A percentile compares a stretch with the other conserved stretches of the same genome.
These are phyloP conservation scores for Cyclotella cryptica DNA, from an alignment of 108 stramenopile species.

Conservation along the genomic window DNA sequence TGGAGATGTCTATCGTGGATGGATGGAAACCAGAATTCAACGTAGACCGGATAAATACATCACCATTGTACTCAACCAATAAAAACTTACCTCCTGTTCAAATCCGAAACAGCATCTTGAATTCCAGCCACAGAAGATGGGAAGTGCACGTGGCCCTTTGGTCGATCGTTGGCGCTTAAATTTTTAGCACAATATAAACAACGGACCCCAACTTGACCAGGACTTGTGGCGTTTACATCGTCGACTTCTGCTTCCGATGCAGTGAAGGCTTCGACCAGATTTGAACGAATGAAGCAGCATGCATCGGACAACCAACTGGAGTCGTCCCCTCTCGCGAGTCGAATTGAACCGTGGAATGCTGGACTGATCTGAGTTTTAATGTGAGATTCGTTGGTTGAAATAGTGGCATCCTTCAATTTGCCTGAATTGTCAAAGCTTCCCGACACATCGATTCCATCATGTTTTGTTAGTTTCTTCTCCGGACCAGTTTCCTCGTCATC, in stretches of 20 bases:
- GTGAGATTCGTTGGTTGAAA: background rate
- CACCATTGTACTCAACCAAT: background rate
- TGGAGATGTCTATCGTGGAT: slow-evolving; percentile 60
- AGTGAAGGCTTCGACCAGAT: slow-evolving; percentile 80
- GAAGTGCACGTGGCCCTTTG: slow-evolving; percentile 64
- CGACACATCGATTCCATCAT: background rate
- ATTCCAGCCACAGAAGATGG: slow-evolving; percentile 67
- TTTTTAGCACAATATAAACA: slow-evolving; percentile 79
- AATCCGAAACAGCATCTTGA: slow-evolving; percentile 75
- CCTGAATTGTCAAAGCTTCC: too few species aligned
- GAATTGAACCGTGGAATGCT: slow-evolving; percentile 64
- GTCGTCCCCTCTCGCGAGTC: slow-evolving; percentile 81
- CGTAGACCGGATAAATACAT: background rate
- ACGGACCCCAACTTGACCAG: slow-evolving; percentile 81
- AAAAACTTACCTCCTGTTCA: slow-evolving; percentile 61
- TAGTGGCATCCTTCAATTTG: background rate
- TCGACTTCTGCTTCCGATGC: slow-evolving; percentile 61
- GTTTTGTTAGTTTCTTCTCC: background rate
- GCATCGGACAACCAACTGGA: slow-evolving; percentile 82
- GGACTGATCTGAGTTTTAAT: slow-evolving; percentile 7
- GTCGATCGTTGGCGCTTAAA: slow-evolving; percentile 41
- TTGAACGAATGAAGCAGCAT: slow-evolving; percentile 79
- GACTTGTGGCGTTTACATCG: slow-evolving; percentile 13
- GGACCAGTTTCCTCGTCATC: slow-evolving; percentile 4
- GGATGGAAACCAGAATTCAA: background rate